Conservation (phyloP, 331 rosid genomes). For the Rosa hybrid region DNA sequence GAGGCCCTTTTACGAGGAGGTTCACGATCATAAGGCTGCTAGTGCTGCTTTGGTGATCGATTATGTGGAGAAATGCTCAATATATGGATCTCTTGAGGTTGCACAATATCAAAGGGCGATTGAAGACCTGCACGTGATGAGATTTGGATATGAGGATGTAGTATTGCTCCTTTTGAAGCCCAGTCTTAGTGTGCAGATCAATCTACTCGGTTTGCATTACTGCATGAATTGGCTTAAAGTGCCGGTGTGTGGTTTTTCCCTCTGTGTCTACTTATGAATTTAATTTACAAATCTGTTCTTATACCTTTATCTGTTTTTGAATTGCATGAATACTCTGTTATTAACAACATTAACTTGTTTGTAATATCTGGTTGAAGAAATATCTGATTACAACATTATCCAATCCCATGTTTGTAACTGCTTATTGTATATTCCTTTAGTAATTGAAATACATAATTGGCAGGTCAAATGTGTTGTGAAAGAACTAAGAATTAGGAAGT, state of each 20-base stretch:
- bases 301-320: not conserved
- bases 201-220: slow-evolving; percentile 75
- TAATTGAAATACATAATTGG: slow-evolving; percentile 12
- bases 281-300: not conserved
- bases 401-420: not conserved
- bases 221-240: slow-evolving; percentile 46
- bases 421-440: not conserved
- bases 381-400: not conserved
- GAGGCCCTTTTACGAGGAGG: slow-evolving; percentile 56
- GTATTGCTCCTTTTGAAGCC: slow-evolving; percentile 59
- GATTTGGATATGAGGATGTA: slow-evolving; percentile 65
- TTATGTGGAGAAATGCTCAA: slow-evolving; percentile 46
- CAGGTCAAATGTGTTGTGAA: slow-evolving; percentile 53
- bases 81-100: slow-evolving; percentile 51
- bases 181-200: slow-evolving; percentile 43
- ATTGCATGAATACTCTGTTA: not conserved
- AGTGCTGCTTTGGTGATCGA: slow-evolving; percentile 40
- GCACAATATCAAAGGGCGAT: slow-evolving; percentile 61
- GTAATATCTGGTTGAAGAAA: not conserved
- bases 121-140: slow-evolving; percentile 35
- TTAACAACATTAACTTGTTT: not conserved
- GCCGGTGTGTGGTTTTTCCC: slow-evolving; percentile 44
- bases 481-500: slow-evolving; percentile 43
- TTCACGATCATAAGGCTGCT: slow-evolving; percentile 53
- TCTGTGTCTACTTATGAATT: not conserved